These are phyloP conservation scores for Rhizopogon rudus DNA, from an alignment of 768 basidiomycete genomes.

Conservation along the genomic window DNA sequence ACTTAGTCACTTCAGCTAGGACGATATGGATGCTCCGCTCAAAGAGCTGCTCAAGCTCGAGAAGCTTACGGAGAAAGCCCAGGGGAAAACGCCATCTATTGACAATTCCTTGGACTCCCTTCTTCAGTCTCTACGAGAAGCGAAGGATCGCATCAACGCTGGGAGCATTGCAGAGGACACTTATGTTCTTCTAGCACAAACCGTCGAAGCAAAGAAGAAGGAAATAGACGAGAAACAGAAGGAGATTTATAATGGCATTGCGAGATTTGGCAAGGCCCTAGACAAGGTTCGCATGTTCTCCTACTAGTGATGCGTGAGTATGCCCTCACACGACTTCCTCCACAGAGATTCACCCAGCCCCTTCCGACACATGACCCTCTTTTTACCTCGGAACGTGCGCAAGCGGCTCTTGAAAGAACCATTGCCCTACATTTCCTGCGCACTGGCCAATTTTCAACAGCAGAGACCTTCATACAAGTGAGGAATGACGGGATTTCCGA, in stretches of 20 bases:
- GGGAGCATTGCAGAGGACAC: conserved; percentile 46
- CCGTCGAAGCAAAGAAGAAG: conserved; percentile 70
- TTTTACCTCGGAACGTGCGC: conserved; percentile 58
- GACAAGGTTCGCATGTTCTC: conserved; percentile 67
- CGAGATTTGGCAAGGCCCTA: conserved; percentile 76
- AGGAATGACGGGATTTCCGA: conserved; percentile 13
- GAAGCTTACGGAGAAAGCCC: conserved; percentile 44
- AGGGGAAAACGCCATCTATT: conserved; percentile 52
- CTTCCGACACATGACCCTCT: conserved; percentile 64
- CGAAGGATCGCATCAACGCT: conserved; percentile 47
- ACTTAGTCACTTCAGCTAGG: background rate
- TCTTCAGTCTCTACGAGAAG: conserved; percentile 49
- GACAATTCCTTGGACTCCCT: conserved; percentile 61
- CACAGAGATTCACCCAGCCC: conserved; percentile 53
- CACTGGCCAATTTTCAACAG: conserved; percentile 76
- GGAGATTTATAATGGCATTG: conserved; percentile 75
- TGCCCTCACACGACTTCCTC: conserved; percentile 7
- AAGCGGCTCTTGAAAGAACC: conserved; percentile 58
- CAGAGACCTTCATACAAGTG: conserved; percentile 71
- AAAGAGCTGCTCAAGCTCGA: conserved; percentile 82
- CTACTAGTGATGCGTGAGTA: background rate
- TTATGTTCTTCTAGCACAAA: conserved; percentile 46
- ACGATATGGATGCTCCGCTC: conserved; percentile 62
- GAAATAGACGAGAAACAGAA: conserved; percentile 87
- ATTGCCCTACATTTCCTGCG: conserved; percentile 75